Evolutionary conservation across 352 stramenopile genomes (phyloP).

Genomic region (Phytophthora citrophthora): DNA sequence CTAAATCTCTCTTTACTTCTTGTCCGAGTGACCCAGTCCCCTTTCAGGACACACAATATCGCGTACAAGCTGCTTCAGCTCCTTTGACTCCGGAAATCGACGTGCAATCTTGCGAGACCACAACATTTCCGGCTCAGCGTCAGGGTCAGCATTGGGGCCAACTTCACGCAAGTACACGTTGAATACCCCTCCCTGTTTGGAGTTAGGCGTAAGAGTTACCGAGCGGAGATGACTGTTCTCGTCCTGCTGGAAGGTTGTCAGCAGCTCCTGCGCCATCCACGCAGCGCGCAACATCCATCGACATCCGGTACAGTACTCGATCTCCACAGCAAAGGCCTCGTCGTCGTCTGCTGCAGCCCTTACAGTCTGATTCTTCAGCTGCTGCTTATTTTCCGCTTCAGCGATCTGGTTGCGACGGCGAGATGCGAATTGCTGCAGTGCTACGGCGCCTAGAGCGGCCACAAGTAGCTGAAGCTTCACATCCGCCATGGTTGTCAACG

Average conservation of each 20-base stretch:
- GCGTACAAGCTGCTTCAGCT: slow-evolving; percentile 93
- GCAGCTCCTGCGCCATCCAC: slow-evolving; percentile 92
- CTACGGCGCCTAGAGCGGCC: slow-evolving; percentile 34
- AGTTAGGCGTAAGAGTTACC: slow-evolving; percentile 71
- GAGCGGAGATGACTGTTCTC: slow-evolving; percentile 49
- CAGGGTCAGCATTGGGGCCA: slow-evolving; percentile 31
- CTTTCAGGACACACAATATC: slow-evolving; percentile 86
- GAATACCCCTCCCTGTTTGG: slow-evolving; percentile 66
- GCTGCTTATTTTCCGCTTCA: slow-evolving; percentile 11
- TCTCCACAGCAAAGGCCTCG: slow-evolving; percentile 76
- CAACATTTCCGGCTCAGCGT: slow-evolving; percentile 65
- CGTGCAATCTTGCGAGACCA: slow-evolving; percentile 87
- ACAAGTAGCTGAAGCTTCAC: slow-evolving; percentile 34
- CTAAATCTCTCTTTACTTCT: slow-evolving; percentile 46
- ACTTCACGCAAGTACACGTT: slow-evolving; percentile 64
- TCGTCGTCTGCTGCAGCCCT: slow-evolving; percentile 1
- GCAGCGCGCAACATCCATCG: slow-evolving; percentile 89
- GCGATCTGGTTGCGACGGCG: slow-evolving; percentile 14
- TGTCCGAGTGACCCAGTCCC: slow-evolving; percentile 87
- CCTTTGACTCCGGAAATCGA: slow-evolving; percentile 92
- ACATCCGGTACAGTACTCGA: slow-evolving; percentile 93
- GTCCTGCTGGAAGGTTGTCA: slow-evolving; percentile 92
- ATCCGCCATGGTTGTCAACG: slow-evolving; percentile 19
- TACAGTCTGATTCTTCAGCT: slow-evolving; percentile 4
- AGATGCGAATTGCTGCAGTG: slow-evolving; percentile 53